Base-by-base conservation (phyloP, 2,329 filamentous ascomycete genomes). In the Karstenula rhodostoma region DNA sequence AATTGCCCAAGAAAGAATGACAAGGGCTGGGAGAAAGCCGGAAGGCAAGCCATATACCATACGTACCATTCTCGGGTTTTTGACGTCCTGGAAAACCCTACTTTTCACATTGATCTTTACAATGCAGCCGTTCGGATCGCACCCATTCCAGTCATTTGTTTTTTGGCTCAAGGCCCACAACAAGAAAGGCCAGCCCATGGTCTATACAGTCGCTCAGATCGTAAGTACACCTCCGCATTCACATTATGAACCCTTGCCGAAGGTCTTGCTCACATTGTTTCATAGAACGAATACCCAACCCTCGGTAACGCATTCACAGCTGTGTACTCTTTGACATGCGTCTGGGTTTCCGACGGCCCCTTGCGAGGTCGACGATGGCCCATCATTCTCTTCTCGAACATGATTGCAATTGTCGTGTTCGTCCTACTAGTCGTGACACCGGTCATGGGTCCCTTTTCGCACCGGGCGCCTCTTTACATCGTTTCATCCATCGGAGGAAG, bases 281-380 rank as follows among this genome's bases (percentile, higher is more conserved):
- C 42, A 47, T 27, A 66, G 47, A 69, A 67, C 33, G 61, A 64
- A 35, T 69, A 69, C 17, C 67, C 67, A 1, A 69, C 67, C 1
- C 33, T 62, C 9, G 65, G 64, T 32, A 69, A 68, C 42, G 67
- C 65, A 5, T 67, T 69, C 10, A 67, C 66, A 40, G 67, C 66
- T n/a, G 64, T 68, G 12, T 68, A 67, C 40, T 67, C 66, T 0
- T 59, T 69, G 9, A 49, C 54, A 1, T 66, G 62, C 33, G 67
- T 67, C 23, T 69, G 67, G 67, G 60, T 67, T 4, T 65, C 62
- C 22, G 67, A 69, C 56, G 66, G 64, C 2, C 65, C 66, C 17
- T 48, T 69, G 4, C 47, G 53, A 52, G 66, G 67, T 10, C 61
- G 66, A 4, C 51, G 67, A 42, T 69, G 66, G 64, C 67, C 63